Evolutionary conservation across 2,329 filamentous ascomycete genomes (phyloP).

Genomic region (Pseudogymnoascus destructans): DNA sequence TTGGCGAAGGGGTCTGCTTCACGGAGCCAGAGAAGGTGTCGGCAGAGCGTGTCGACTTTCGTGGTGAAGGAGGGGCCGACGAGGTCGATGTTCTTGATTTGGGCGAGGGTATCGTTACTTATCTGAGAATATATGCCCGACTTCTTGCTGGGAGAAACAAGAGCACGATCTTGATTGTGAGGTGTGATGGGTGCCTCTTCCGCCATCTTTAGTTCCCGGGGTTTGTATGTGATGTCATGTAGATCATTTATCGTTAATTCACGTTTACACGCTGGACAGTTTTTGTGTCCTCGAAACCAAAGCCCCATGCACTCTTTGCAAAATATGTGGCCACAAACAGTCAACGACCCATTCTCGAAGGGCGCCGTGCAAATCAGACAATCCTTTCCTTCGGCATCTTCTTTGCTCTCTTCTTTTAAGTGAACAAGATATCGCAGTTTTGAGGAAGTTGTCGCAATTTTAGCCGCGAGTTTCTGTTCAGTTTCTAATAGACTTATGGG

Average conservation of each 20-base stretch:
- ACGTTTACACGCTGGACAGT: slow-evolving; percentile 76
- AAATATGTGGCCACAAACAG: slow-evolving; percentile 82
- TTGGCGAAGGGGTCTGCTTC: slow-evolving; percentile 77
- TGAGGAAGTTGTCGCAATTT: slow-evolving; percentile 49
- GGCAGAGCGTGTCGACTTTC: slow-evolving; percentile 72
- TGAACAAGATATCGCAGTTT: slow-evolving; percentile 60
- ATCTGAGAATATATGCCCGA: slow-evolving; percentile 65
- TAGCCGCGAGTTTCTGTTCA: slow-evolving; percentile 41
- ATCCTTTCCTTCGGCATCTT: slow-evolving; percentile 49
- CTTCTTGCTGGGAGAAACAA: slow-evolving; percentile 14
- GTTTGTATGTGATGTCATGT: slow-evolving; percentile 75
- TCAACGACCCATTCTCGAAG: slow-evolving; percentile 70
- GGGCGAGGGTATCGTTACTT: slow-evolving; percentile 52
- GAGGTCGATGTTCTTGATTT: slow-evolving; percentile 74
- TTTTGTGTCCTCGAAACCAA: slow-evolving; percentile 65
- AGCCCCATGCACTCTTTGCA: slow-evolving; percentile 74
- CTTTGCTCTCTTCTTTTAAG: slow-evolving; percentile 37
- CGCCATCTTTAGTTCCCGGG: slow-evolving; percentile 56
- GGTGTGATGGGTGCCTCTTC: slow-evolving; percentile 32
- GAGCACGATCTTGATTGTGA: slow-evolving; percentile 5
- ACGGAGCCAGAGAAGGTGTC: slow-evolving; percentile 77
- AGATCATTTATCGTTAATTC: slow-evolving; percentile 53
- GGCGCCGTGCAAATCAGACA: slow-evolving; percentile 76
- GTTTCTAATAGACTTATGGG: slow-evolving; percentile 30
- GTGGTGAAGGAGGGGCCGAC: slow-evolving; percentile 65